Evolutionary conservation across 371 early-diverging fungal genomes (phyloP).

Genomic region (Rhizopus sp.): DNA sequence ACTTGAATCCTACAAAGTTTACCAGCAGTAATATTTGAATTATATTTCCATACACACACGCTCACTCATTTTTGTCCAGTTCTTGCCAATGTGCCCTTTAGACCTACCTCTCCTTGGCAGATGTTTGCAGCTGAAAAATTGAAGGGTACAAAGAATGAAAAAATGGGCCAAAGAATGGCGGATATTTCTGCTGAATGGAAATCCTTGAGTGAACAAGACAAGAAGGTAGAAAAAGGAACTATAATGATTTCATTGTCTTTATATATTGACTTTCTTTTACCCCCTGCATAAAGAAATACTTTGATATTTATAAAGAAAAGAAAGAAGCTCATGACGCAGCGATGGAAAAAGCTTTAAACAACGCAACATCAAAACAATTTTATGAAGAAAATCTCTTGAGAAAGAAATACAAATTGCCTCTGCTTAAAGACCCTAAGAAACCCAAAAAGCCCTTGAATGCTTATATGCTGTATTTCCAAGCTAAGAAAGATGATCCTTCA

Average conservation of each 20-base stretch:
- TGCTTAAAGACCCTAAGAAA: conserved; percentile 62
- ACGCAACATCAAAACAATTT: conserved; percentile 51
- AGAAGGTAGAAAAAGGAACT: conserved; percentile 24
- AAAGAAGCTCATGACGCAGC: conserved; percentile 26
- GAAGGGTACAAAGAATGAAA: conserved; percentile 33
- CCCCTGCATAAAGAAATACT: conserved; percentile 26
- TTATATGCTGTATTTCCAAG: conserved; percentile 45
- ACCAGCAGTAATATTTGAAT: conserved; percentile 34
- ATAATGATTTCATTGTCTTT: neutral
- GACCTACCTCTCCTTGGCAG: conserved; percentile 55
- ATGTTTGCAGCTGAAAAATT: conserved; percentile 47
- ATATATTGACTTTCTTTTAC: neutral
- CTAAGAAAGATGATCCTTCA: conserved; percentile 10
- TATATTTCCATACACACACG: neutral
- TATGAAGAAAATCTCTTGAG: conserved; percentile 53
- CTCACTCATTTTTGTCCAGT: conserved; percentile 23
- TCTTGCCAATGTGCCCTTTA: conserved; percentile 42
- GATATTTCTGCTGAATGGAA: conserved; percentile 32
- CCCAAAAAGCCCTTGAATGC: conserved; percentile 58
- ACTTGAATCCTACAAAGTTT: conserved; percentile 38
- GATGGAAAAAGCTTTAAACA: conserved; percentile 36
- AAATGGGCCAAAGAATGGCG: conserved; percentile 24
- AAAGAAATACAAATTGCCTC: conserved; percentile 42
- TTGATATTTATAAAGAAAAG: conserved; percentile 31
- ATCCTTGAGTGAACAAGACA: conserved; percentile 27